phyloP scores from a whole-genome alignment of 768 basidiomycete species.

The Mycena sanguinolenta region DNA sequence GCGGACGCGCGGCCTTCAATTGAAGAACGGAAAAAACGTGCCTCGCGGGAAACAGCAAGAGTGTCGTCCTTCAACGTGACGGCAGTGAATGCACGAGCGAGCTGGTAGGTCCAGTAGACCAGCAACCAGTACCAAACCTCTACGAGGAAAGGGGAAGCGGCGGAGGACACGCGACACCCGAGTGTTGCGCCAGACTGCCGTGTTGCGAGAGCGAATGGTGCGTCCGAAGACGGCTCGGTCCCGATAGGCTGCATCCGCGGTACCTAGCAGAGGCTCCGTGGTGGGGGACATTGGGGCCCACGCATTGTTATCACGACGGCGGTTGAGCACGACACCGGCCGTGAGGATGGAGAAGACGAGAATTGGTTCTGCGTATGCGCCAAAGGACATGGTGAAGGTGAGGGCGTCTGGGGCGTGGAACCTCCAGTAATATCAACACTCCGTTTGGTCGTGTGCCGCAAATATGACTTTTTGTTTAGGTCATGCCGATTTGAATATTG shows the following conservation, averaged over 20 bases:
- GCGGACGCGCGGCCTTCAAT: background rate
- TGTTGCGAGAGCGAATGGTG: slow-evolving; percentile 33
- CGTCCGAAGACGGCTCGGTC: slow-evolving; percentile 31
- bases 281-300: slow-evolving; percentile 32
- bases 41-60: slow-evolving; percentile 34
- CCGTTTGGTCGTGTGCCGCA: slow-evolving; percentile 1
- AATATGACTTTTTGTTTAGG: background rate
- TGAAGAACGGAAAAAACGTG: background rate
- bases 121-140: slow-evolving; percentile 38
- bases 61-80: slow-evolving; percentile 37
- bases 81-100: slow-evolving; percentile 35
- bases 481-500: slow-evolving; percentile 11
- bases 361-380: slow-evolving; percentile 33
- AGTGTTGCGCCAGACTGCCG: slow-evolving; percentile 35
- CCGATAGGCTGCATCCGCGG: slow-evolving; percentile 24
- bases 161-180: slow-evolving; percentile 31
- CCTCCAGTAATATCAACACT: background rate
- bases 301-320: slow-evolving; percentile 27
- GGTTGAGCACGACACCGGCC: slow-evolving; percentile 37
- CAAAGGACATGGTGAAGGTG: slow-evolving; percentile 29
- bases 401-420: background rate
- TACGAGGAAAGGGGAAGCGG: slow-evolving; percentile 37
- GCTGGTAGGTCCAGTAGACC: slow-evolving; percentile 39
- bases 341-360: slow-evolving; percentile 33
- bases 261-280: slow-evolving; percentile 32